Percentiles rank a stretch among this genome's conserved stretches.
Evolutionary conservation across 2,329 filamentous ascomycete species (phyloP).

Genomic region (Emergomyces pasteurianus): DNA sequence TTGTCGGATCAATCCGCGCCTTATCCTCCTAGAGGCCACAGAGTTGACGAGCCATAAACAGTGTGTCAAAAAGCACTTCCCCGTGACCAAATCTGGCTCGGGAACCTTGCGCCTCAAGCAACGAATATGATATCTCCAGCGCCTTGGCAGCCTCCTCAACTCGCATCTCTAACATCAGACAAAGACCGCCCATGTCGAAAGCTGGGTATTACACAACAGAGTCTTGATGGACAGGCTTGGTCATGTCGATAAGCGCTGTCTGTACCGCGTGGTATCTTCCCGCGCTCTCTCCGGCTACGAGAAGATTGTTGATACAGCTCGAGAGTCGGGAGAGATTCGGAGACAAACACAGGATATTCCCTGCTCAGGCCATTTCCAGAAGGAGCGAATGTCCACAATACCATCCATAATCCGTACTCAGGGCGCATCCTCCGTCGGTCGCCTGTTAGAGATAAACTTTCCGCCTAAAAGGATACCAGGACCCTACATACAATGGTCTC

Average conservation of each 20-base stretch:
- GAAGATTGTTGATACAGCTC: background rate
- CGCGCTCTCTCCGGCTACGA: background rate
- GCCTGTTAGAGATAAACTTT: background rate
- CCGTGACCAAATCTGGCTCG: background rate
- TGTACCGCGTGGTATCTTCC: background rate
- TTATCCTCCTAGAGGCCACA: background rate
- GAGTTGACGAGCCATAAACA: background rate
- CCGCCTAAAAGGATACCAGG: background rate
- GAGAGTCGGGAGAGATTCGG: background rate
- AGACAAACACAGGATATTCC: background rate
- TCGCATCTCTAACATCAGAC: background rate
- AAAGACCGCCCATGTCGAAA: background rate
- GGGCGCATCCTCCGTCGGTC: slow-evolving; percentile 2
- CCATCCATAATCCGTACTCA: slow-evolving; percentile 4
- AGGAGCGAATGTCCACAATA: slow-evolving; percentile 7
- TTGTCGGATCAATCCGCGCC: background rate
- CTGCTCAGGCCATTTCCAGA: slow-evolving; percentile 7
- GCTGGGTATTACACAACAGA: background rate
- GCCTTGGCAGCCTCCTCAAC: background rate
- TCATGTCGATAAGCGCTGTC: background rate
- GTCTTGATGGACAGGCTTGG: background rate
- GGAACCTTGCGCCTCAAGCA: background rate
- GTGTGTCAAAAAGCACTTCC: background rate
- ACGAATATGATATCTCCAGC: background rate
- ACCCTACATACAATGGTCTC: background rate